These are phyloP conservation scores for bread wheat (Triticum aestivum) DNA, from an alignment of 176 grass and related monocot genomes.

Conservation along the genomic window DNA sequence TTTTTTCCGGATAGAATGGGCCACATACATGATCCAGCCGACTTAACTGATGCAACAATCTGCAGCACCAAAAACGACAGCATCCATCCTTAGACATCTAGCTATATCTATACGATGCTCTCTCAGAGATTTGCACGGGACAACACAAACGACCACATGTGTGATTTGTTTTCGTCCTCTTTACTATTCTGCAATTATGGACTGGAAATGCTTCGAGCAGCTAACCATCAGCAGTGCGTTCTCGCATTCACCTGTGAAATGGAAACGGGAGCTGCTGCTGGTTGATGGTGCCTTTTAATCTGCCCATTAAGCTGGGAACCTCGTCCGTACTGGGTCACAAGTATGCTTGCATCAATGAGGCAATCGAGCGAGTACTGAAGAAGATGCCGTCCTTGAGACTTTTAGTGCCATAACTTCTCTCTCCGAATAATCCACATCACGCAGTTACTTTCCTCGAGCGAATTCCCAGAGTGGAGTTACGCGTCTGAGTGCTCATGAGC, in stretches of 20 bases:
- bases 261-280: constrained; percentile 14
- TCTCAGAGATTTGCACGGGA: too few relatives aligned
- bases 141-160: too few relatives aligned
- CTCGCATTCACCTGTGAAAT: not conserved
- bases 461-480: not conserved
- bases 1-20: too few relatives aligned
- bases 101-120: too few relatives aligned
- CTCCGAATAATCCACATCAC: not conserved
- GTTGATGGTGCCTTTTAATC: not conserved
- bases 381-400: not conserved
- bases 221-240: not conserved
- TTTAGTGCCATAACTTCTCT: not conserved
- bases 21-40: too few relatives aligned
- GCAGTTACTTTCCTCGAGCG: not conserved
- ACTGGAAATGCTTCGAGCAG: not conserved
- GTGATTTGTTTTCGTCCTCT: not conserved
- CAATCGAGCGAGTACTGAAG: not conserved
- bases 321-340: not conserved
- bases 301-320: not conserved
- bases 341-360: not conserved
- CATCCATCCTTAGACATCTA: too few relatives aligned
- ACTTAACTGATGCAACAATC: too few relatives aligned
- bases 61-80: too few relatives aligned
- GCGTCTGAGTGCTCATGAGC: not conserved
- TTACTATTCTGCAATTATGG: not conserved